Evolutionary conservation across 148 eudicot genomes (phyloP), one percentile per base, ranked within the genome.

Genomic region (Chenopodium quinoa): DNA sequence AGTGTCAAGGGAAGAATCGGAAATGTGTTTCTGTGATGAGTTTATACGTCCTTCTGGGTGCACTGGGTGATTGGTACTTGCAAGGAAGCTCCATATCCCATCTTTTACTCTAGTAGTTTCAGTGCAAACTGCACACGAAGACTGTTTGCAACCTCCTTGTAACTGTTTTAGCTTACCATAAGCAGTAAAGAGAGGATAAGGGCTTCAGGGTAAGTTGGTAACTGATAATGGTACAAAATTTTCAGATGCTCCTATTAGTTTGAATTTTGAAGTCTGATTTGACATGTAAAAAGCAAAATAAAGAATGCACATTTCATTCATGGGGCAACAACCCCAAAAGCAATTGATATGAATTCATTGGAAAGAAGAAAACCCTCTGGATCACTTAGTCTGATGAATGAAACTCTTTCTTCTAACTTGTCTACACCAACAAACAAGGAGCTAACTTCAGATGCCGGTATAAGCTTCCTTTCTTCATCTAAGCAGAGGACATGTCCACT

Each of bases 331-430:
- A 81, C 90, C 67, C 87, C 84, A 82, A 96, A 96, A 16, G 98
- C 98, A 73, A 90, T 84, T 47, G 99, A 84, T 88, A 96, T 96
- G 75, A 96, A 83, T 82, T 96, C 98, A 82, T 96, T 96, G 0
- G 99, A 96, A 50, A 96, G 85, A 76, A 93, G 89, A 82, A 96
- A 96, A 63, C 99, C 99, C 87, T 92, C 97, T 9, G 99, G 99
- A 83, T 96, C 99, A 85, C 92, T 92, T 9, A 96, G 93, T 82
- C 97, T 83, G 37, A 96, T 85, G 85, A 86, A 93, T 17, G 86
- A 87, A 29, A 86, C 69, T 14, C 69, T 40, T 76, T 90, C 80
- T 83, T 80, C 83, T 52, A 78, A 67, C 71, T 74, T 71, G 14
- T 81, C 75, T 79, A 83, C 90, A 75, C 82, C 84, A n/a, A 79